A percentile compares a stretch with the other conserved stretches of the same genome.
Conservation (phyloP, 148 eudicot species). For the Agrostemma githago region DNA sequence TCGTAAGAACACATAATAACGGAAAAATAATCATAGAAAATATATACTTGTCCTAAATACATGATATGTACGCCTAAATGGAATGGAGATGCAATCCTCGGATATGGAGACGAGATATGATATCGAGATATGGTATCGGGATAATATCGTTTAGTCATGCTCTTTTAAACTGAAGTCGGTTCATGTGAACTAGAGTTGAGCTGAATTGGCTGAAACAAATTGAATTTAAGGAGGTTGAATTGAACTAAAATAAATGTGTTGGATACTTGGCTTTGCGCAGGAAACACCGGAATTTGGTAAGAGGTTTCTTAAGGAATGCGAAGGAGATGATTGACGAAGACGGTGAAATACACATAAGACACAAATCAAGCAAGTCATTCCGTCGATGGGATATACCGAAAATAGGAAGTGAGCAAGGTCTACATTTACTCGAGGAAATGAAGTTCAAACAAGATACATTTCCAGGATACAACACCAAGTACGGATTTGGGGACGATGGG, state of each 20-base stretch:
- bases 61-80: too few species aligned
- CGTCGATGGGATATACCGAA: conserved; percentile 20
- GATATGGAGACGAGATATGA: too few species aligned
- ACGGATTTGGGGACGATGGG: conserved; percentile 22
- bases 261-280: conserved; percentile 14
- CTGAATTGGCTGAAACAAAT: too few species aligned
- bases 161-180: too few species aligned
- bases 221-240: too few species aligned
- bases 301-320: conserved; percentile 19
- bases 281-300: conserved; percentile 14
- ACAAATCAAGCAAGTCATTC: conserved; percentile 16
- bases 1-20: too few species aligned
- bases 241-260: background rate
- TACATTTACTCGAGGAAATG: conserved; percentile 10
- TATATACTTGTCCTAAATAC: too few species aligned
- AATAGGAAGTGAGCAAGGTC: conserved; percentile 15
- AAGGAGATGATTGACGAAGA: conserved; percentile 20
- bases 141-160: too few species aligned
- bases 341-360: conserved; percentile 27
- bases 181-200: too few species aligned
- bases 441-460: conserved; percentile 1
- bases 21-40: too few species aligned
- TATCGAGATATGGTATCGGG: too few species aligned
- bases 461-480: conserved; percentile 26
- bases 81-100: too few species aligned